Base-by-base conservation (phyloP, 768 basidiomycete species). In the Sarcomyxa edulis region DNA sequence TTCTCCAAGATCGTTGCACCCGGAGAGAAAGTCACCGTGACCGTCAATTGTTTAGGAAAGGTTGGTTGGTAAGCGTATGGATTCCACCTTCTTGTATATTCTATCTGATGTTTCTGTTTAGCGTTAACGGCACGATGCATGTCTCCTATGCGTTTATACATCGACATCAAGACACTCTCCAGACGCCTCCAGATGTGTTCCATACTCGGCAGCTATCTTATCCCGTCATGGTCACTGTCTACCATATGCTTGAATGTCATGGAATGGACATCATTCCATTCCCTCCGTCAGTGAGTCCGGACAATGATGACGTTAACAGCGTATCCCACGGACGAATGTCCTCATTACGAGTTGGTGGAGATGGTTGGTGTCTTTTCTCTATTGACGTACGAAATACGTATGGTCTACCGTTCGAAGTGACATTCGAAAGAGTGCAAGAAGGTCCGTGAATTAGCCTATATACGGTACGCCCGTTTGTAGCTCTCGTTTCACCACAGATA, bases 311-410 rank as follows among this genome's bases (percentile, higher is more conserved):
- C 30, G 51, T 50, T 35, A 51, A 52, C 31, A 48, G 32, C 30
- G 45, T 37, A 32, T 52, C 24, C 25, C 46, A 42, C 32, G 50
- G 46, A 31, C 51, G 48, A 46, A 53, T 43, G 44, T 50, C 43
- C 26, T 50, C 68, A 7, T 50, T 76, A 24, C 52, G 60, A 26
- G 59, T 69, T 16, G 68, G 62, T 20, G 71, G 80, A 35, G 70
- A 73, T 12, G 73, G 79, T 20, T 87, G 89, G 78, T 98, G 93
- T 60, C 64, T 98, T 14, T 84, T 98, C 54, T 81, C 81, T 1
- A 64, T 97, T 20, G 88, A 93, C 53, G 83, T 99, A n/a, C 74
- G 84, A 38, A 99, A 99, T 53, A 81, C 84, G 0, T 95, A 93
- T 53, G 88, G 89, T 1, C 64, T 84, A 20, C 92, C 96, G 0